Evolutionary conservation across 768 basidiomycete genomes (phyloP), one percentile per base, ranked within the genome.

Genomic region (Mrakia frigida): DNA sequence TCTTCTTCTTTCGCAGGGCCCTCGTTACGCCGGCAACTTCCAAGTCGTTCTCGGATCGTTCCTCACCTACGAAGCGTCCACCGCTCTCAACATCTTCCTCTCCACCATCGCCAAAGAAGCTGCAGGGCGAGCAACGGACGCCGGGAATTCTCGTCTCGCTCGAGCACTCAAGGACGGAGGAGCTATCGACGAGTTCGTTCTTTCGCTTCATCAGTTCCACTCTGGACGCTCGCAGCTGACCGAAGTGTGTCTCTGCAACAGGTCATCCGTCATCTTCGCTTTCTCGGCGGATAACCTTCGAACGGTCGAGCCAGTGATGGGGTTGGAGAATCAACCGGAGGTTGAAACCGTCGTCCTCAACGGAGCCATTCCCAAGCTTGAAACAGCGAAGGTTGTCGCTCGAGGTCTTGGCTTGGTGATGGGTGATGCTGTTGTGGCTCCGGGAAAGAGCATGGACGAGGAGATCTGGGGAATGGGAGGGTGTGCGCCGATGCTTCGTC

Each of bases 391-490:
- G 37, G 65, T 13, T 21, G 18, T 75, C 10, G 41, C 28, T 3
- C 21, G 69, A n/a, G 74, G 74, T 28, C 21, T 75, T 21, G 74
- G 74, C 4, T 18, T 75, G 50, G 33, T 82, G 59, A 31, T 74
- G 52, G 92, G 89, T 0, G 87, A 91, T 81, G 87, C 90, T 4
- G 84, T 88, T 75, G 84, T 88, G 0, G 87, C 89, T n/a, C 87
- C 87, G 2, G 69, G 69, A 61, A 87, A 87, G 61, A 87, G 88
- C 73, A 82, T 95, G 37, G 93, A 97, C 81, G 85, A 87, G 73
- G 88, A 90, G 0, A 82, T 96, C 73, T 92, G 92, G 89, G 89
- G 88, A 80, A 87, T 94, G 72, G 95, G 94, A 0, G 93, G 95
- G 6, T 89, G 90, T 2, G 89, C 89, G 16, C 86, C 94, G 16